A percentile compares a stretch with the other conserved stretches of the same genome.
Evolutionary conservation across 2,329 filamentous ascomycete genomes (phyloP).

Genomic region (Colletotrichum incanum): DNA sequence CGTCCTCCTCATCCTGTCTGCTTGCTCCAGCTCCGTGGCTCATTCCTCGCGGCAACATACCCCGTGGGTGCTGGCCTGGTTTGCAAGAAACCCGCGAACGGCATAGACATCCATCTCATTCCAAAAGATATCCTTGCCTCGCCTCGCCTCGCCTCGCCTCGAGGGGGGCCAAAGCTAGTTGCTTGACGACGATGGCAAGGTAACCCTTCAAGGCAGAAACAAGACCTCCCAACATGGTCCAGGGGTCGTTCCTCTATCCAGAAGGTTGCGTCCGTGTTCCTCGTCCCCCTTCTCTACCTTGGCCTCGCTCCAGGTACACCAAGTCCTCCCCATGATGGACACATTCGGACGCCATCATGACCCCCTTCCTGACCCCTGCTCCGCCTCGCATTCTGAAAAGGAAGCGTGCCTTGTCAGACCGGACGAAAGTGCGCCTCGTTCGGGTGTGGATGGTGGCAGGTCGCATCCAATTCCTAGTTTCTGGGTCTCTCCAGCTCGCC

Average conservation of each 20-base stretch:
- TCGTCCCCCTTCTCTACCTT: slow-evolving; percentile 1
- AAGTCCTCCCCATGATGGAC: background rate
- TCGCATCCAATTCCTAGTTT: slow-evolving; percentile 5
- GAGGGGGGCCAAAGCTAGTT: slow-evolving; percentile 1
- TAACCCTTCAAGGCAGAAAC: slow-evolving; percentile 8
- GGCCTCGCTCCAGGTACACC: background rate
- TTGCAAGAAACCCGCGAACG: slow-evolving; percentile 7
- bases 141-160: background rate
- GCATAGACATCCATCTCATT: slow-evolving; percentile 1
- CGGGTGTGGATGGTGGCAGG: slow-evolving; percentile 25
- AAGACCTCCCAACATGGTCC: slow-evolving; percentile 21
- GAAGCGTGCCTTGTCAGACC: slow-evolving; percentile 42
- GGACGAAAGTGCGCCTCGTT: slow-evolving; percentile 38
- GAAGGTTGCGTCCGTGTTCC: slow-evolving; percentile 6
- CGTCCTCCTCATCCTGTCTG: background rate
- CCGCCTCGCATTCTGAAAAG: slow-evolving; percentile 38
- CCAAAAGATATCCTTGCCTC: background rate
- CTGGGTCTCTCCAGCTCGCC: background rate
- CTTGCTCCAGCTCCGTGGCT: background rate
- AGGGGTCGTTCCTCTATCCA: slow-evolving; percentile 11
- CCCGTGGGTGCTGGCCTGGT: background rate
- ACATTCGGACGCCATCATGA: slow-evolving; percentile 25
- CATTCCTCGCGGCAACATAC: slow-evolving; percentile 1
- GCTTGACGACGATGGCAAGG: slow-evolving; percentile 4
- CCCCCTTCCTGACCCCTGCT: slow-evolving; percentile 27